These are phyloP conservation scores for Morella rubra DNA, from an alignment of 306 rosid species.

Conservation along the genomic window DNA sequence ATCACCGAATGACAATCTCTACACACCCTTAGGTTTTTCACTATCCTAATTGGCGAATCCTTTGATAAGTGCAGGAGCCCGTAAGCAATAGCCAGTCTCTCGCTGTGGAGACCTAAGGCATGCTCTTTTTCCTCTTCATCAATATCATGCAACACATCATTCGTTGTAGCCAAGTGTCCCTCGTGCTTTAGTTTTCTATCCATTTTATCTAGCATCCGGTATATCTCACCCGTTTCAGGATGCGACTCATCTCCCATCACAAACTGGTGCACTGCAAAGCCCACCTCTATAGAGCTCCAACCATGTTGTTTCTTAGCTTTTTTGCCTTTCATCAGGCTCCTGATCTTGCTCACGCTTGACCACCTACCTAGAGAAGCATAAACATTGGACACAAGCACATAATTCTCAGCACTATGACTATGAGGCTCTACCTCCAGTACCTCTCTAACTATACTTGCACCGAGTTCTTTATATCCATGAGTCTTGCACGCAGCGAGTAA, in stretches of 20 bases:
- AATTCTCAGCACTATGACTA: not conserved
- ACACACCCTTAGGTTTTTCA: too few relatives aligned
- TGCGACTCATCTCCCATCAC: not conserved
- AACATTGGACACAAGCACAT: not conserved
- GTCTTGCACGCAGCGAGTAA: too few relatives aligned
- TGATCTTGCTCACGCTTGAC: not conserved
- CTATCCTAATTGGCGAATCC: too few relatives aligned
- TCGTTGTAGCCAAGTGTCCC: too few relatives aligned
- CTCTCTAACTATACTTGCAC: not conserved
- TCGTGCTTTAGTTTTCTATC: not conserved
- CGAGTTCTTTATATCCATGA: too few relatives aligned
- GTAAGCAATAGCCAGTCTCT: too few relatives aligned
- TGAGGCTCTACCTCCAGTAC: not conserved
- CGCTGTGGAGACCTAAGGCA: too few relatives aligned
- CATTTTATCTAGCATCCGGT: not conserved
- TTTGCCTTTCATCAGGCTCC: not conserved
- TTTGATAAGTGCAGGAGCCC: too few relatives aligned
- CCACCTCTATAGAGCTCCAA: not conserved
- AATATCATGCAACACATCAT: too few relatives aligned
- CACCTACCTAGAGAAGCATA: not conserved
- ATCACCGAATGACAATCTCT: not conserved
- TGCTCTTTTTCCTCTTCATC: too few relatives aligned
- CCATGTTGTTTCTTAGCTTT: not conserved
- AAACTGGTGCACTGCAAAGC: not conserved
- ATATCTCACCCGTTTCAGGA: not conserved